Conservation (phyloP, 345 rosid genomes). For the Lepidium sativum region DNA sequence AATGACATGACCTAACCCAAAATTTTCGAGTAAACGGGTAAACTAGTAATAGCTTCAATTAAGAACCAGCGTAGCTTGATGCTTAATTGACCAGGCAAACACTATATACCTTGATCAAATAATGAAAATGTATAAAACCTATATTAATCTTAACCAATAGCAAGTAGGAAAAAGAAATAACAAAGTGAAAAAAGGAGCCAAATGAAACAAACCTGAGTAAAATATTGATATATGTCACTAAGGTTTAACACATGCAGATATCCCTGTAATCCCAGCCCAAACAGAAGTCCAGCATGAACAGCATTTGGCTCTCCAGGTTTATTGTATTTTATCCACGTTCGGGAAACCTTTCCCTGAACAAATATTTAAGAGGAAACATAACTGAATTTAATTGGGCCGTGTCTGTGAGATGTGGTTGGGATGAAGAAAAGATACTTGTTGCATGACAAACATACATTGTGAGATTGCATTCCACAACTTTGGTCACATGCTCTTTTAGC, state of each 20-base stretch:
- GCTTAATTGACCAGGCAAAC: conserved; percentile 3
- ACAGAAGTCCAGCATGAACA: conserved; percentile 88
- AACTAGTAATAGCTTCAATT: neutral
- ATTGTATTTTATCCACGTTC: conserved; percentile 93
- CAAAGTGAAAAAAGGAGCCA: neutral
- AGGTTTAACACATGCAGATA: conserved; percentile 65
- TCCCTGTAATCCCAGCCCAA: conserved; percentile 94
- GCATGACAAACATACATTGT: conserved; percentile 10
- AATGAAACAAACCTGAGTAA: conserved; percentile 55
- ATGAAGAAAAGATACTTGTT: neutral
- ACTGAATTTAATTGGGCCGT: neutral
- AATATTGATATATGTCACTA: conserved; percentile 77
- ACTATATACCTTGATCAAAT: neutral
- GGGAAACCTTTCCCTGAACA: conserved; percentile 86
- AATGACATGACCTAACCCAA: neutral
- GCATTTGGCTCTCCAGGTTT: conserved; percentile 83
- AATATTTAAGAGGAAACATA: conserved; percentile 13
- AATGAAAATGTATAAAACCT: neutral
- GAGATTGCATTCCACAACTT: neutral
- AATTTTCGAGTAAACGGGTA: neutral
- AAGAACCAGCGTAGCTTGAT: conserved; percentile 10
- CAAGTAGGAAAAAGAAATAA: conserved; percentile 2
- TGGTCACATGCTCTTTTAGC: neutral
- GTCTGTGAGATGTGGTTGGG: neutral
- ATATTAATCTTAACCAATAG: neutral